These are phyloP conservation scores for Rhizomucor pusillus DNA, from an alignment of 371 early-diverging fungal species.

Conservation along the genomic window DNA sequence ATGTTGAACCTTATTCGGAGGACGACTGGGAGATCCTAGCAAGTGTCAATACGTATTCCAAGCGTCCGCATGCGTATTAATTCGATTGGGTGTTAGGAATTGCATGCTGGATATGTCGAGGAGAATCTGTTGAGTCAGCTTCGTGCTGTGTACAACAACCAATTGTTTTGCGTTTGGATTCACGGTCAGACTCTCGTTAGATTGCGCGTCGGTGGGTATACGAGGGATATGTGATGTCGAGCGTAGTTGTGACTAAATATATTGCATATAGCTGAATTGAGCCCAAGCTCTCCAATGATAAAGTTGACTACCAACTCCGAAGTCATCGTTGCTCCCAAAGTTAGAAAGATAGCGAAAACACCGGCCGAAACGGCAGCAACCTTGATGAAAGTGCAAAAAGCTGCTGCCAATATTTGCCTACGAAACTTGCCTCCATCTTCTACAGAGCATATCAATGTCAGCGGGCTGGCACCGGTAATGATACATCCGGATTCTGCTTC, in stretches of 20 bases:
- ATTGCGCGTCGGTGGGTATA: conserved; percentile 50
- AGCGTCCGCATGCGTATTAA: no score
- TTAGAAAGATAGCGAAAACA: conserved; percentile 24
- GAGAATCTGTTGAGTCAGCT: conserved; percentile 76
- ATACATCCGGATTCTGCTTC: conserved; percentile 26
- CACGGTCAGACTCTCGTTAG: conserved; percentile 61
- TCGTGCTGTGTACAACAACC: conserved; percentile 64
- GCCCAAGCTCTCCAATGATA: conserved; percentile 55
- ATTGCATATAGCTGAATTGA: conserved; percentile 48
- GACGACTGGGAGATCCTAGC: conserved; percentile 92
- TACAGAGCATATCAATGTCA: not conserved
- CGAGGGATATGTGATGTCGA: not conserved
- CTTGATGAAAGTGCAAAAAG: conserved; percentile 15
- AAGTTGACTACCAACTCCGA: conserved; percentile 68
- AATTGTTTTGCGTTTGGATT: conserved; percentile 75
- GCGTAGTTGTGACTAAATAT: not conserved
- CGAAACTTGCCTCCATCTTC: conserved; percentile 14
- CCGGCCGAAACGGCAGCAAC: conserved; percentile 14
- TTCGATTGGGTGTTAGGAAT: conserved; percentile 48
- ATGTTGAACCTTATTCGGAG: conserved; percentile 74
- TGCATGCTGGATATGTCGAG: conserved; percentile 81
- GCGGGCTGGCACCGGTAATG: conserved; percentile 2
- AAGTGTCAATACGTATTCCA: conserved; percentile 9
- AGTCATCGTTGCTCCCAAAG: conserved; percentile 82
- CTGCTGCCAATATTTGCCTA: conserved; percentile 22